Percentiles rank a stretch among this genome's conserved stretches.
These are phyloP conservation scores for Neonectria hederae DNA, from an alignment of 2,329 filamentous ascomycete genomes.

Conservation along the genomic window DNA sequence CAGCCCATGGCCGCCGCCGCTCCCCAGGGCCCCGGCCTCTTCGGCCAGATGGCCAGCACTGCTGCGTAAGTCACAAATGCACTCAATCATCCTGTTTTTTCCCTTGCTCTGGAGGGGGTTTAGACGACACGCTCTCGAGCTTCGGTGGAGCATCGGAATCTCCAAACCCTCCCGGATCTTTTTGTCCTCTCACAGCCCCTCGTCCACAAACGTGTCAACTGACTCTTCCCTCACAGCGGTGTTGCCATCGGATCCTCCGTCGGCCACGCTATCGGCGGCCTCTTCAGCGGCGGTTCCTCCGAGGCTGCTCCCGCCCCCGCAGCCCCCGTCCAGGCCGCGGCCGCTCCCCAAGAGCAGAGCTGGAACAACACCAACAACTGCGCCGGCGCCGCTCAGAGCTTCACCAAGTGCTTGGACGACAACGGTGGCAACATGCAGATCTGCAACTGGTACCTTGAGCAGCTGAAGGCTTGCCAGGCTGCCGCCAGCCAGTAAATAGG, in stretches of 20 bases:
- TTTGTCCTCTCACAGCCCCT: constrained; percentile 8
- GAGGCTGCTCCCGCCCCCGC: constrained; percentile 60
- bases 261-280: constrained; percentile 90
- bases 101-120: not conserved
- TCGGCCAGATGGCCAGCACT: constrained; percentile 97
- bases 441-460: constrained; percentile 98
- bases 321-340: constrained; percentile 60
- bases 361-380: constrained; percentile 72
- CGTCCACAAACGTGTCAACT: constrained; percentile 30
- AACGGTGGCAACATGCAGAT: constrained; percentile 93
- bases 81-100: not conserved
- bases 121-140: not conserved
- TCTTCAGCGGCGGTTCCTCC: constrained; percentile 80
- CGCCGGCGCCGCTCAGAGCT: constrained; percentile 80
- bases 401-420: constrained; percentile 97
- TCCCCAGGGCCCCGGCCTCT: constrained; percentile 79
- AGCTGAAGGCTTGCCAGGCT: constrained; percentile 89
- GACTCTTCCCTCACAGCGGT: constrained; percentile 68
- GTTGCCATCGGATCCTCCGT: constrained; percentile 95
- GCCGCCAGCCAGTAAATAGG: constrained; percentile 73
- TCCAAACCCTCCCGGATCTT: constrained; percentile 6
- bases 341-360: constrained; percentile 60
- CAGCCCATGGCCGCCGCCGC: constrained; percentile 37
- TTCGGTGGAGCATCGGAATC: not conserved
- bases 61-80: constrained; percentile 80